phyloP scores from a whole-genome alignment of 345 rosid species.

The Clausena lansium region DNA sequence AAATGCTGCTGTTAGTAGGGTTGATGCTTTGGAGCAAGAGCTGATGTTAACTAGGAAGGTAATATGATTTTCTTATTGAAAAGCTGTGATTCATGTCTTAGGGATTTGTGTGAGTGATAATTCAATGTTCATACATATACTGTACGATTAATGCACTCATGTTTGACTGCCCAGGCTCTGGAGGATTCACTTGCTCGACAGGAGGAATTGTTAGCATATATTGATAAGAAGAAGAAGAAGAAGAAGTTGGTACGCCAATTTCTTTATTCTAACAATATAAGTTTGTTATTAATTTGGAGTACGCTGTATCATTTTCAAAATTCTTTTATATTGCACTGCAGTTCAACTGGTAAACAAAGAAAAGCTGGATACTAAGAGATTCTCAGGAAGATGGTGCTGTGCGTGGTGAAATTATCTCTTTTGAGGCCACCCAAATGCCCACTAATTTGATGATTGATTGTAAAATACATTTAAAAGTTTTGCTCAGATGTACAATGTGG shows the following conservation, averaged over 20 bases:
- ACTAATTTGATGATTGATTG: conserved; percentile 17
- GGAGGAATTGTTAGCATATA: conserved; percentile 69
- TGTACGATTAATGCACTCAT: not conserved
- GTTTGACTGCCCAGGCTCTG: conserved; percentile 53
- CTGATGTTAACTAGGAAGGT: conserved; percentile 82
- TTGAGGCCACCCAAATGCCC: conserved; percentile 20
- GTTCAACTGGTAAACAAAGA: conserved; percentile 42
- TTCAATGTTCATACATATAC: not conserved
- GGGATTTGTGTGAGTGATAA: not conserved
- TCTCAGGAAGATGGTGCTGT: conserved; percentile 15
- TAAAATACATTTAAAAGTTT: conserved; percentile 22
- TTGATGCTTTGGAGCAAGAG: conserved; percentile 74
- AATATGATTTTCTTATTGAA: not conserved
- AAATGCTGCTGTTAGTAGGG: conserved; percentile 63
- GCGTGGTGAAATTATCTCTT: conserved; percentile 9
- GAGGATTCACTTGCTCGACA: conserved; percentile 72
- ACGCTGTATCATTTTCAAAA: conserved; percentile 5
- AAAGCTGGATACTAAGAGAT: conserved; percentile 20
- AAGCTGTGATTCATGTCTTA: not conserved
- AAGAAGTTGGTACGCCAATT: conserved; percentile 53
- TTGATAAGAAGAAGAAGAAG: conserved; percentile 85
- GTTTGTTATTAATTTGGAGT: not conserved
- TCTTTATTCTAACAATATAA: not conserved
- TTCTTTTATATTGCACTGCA: conserved; percentile 28
- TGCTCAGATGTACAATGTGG: conserved; percentile 2